These are phyloP conservation scores for Rauvolfia tetraphylla DNA, from an alignment of 257 asterid genomes.

Conservation along the genomic window DNA sequence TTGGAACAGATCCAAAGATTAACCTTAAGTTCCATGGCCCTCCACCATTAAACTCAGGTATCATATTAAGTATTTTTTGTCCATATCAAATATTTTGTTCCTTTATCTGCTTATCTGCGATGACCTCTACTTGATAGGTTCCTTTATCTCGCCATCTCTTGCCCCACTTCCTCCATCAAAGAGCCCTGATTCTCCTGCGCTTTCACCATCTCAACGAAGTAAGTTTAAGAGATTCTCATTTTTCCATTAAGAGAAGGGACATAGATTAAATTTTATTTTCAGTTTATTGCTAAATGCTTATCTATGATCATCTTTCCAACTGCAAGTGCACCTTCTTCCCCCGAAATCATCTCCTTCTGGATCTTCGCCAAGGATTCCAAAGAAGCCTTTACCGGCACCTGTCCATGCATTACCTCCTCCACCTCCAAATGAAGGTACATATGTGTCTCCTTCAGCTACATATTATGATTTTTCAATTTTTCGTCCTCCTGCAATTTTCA, in stretches of 20 bases:
- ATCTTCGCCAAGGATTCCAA: conserved; percentile 43
- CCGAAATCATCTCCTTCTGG: conserved; percentile 50
- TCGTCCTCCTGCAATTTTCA: conserved; percentile 9
- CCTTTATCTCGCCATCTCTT: conserved; percentile 31
- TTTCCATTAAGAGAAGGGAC: conserved; percentile 15
- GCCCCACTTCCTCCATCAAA: conserved; percentile 29
- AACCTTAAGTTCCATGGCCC: conserved; percentile 27
- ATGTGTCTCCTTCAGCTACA: conserved; percentile 6
- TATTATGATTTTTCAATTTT: neutral
- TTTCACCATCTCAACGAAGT: conserved; percentile 39
- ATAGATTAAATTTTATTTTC: conserved; percentile 16
- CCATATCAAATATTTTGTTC: neutral
- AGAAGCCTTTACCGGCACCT: conserved; percentile 43
- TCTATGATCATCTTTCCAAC: conserved; percentile 27
- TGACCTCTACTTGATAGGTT: conserved; percentile 32
- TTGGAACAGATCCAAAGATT: conserved; percentile 32
- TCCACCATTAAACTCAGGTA: conserved; percentile 36
- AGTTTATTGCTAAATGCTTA: conserved; percentile 23
- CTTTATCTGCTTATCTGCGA: conserved; percentile 10
- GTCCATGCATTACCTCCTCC: conserved; percentile 79
- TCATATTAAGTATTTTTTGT: conserved; percentile 12
- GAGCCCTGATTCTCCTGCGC: conserved; percentile 33
- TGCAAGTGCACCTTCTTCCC: conserved; percentile 53
- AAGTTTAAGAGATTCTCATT: conserved; percentile 32
- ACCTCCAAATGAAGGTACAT: conserved; percentile 74